Percentiles rank a stretch among this genome's conserved stretches.
phyloP scores from a whole-genome alignment of 805 yeast species.

The Metschnikowia cubensis region DNA sequence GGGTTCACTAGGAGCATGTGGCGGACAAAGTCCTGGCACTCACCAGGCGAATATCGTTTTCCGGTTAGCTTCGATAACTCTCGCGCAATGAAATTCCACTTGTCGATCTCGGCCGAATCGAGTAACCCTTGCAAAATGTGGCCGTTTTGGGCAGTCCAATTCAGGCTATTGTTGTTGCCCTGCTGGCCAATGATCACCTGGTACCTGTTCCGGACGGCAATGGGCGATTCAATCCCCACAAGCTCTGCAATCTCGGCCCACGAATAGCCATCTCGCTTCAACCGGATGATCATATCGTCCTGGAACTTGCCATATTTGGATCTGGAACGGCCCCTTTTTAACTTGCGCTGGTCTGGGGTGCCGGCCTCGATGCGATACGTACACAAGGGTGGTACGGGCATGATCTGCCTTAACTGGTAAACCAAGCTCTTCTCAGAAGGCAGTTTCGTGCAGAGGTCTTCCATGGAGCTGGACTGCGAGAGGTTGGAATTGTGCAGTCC shows the following conservation, averaged over 20 bases:
- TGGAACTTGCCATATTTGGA: slow-evolving; percentile 70
- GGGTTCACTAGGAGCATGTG: slow-evolving; percentile 55
- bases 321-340: slow-evolving; percentile 51
- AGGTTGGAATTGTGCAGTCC: background rate
- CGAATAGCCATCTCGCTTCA: slow-evolving; percentile 59
- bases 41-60: slow-evolving; percentile 46
- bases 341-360: slow-evolving; percentile 37
- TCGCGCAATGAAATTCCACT: slow-evolving; percentile 45
- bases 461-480: background rate
- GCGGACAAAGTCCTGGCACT: slow-evolving; percentile 53
- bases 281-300: slow-evolving; percentile 57
- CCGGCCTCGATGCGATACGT: slow-evolving; percentile 40
- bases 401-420: slow-evolving; percentile 26
- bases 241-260: slow-evolving; percentile 74
- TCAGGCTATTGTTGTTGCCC: slow-evolving; percentile 62
- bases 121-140: slow-evolving; percentile 50
- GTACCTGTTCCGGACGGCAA: slow-evolving; percentile 74
- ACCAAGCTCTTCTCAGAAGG: slow-evolving; percentile 11
- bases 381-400: slow-evolving; percentile 51
- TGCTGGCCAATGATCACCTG: slow-evolving; percentile 82
- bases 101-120: slow-evolving; percentile 33
- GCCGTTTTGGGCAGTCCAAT: slow-evolving; percentile 47
- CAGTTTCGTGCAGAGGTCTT: too few relatives aligned
- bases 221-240: slow-evolving; percentile 58
- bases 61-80: slow-evolving; percentile 57